phyloP scores from a whole-genome alignment of 2,329 filamentous ascomycete genomes.

The Fusarium solani-melongenae region DNA sequence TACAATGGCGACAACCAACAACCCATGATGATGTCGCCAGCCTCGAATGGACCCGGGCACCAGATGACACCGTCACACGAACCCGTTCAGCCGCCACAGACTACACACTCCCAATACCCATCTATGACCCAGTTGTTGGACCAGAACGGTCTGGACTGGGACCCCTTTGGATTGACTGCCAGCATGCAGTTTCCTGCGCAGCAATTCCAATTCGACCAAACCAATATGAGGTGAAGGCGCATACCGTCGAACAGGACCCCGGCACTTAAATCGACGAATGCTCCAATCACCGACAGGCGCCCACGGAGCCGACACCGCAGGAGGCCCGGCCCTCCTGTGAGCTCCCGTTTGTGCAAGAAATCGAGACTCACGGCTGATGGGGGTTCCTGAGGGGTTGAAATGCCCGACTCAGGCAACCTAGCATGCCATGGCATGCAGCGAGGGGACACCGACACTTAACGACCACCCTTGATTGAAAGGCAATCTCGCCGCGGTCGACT shows the following conservation, averaged over 20 bases:
- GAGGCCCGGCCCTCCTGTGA: slow-evolving; percentile 4
- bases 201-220: slow-evolving; percentile 79
- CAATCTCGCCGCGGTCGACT: slow-evolving; percentile 38
- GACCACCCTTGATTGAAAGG: slow-evolving; percentile 36
- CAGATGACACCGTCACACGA: slow-evolving; percentile 52
- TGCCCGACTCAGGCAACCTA: slow-evolving; percentile 1
- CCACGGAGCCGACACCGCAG: slow-evolving; percentile 20
- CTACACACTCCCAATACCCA: slow-evolving; percentile 62
- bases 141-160: slow-evolving; percentile 83
- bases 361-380: slow-evolving; percentile 13
- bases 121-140: slow-evolving; percentile 75
- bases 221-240: slow-evolving; percentile 59
- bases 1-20: slow-evolving; percentile 62
- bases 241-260: slow-evolving; percentile 6
- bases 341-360: slow-evolving; percentile 22
- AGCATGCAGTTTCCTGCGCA: slow-evolving; percentile 95
- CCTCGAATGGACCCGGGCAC: slow-evolving; percentile 52
- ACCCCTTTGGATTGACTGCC: slow-evolving; percentile 91
- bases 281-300: slow-evolving; percentile 20
- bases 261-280: slow-evolving; percentile 15
- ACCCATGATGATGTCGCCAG: slow-evolving; percentile 55
- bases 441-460: slow-evolving; percentile 31
- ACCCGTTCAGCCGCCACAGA: slow-evolving; percentile 36
- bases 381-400: slow-evolving; percentile 13
- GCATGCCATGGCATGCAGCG: slow-evolving; percentile 14